Percentiles rank a stretch among this genome's conserved stretches.
Evolutionary conservation across 2,329 filamentous ascomycete species (phyloP).

Genomic region (Blumeriella jaapii): DNA sequence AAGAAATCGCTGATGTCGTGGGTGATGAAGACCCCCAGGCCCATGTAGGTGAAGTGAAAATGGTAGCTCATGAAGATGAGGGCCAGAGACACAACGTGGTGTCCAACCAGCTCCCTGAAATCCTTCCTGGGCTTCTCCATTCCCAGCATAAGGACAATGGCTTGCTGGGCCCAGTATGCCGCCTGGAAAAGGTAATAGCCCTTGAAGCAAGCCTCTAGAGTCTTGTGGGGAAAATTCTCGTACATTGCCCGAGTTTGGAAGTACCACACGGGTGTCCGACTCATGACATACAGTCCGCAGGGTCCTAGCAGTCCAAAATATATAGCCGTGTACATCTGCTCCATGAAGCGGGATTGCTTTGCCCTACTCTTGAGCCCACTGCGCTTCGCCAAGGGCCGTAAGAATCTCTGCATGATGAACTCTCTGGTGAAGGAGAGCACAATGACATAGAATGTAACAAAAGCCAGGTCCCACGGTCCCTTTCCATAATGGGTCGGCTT

Average conservation of each 20-base stretch:
- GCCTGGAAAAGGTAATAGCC: slow-evolving; percentile 94
- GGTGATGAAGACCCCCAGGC: slow-evolving; percentile 84
- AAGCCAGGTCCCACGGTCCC: slow-evolving; percentile 73
- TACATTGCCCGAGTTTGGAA: slow-evolving; percentile 91
- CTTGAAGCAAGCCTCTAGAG: slow-evolving; percentile 74
- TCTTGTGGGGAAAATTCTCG: slow-evolving; percentile 72
- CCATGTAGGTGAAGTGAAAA: slow-evolving; percentile 96
- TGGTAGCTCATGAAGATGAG: slow-evolving; percentile 82
- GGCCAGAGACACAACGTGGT: slow-evolving; percentile 79
- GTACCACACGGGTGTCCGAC: slow-evolving; percentile 83
- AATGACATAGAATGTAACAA: slow-evolving; percentile 80
- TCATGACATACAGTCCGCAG: slow-evolving; percentile 84
- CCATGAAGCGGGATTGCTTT: slow-evolving; percentile 89
- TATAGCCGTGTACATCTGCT: slow-evolving; percentile 86
- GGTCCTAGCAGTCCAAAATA: slow-evolving; percentile 81
- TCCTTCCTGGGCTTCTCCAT: slow-evolving; percentile 92
- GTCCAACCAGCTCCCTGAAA: slow-evolving; percentile 83
- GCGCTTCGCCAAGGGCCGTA: slow-evolving; percentile 62
- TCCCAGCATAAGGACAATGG: slow-evolving; percentile 73
- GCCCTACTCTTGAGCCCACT: slow-evolving; percentile 58
- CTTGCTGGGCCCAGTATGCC: slow-evolving; percentile 92
- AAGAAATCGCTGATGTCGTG: slow-evolving; percentile 95
- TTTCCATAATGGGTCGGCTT: slow-evolving; percentile 68
- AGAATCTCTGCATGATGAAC: slow-evolving; percentile 86
- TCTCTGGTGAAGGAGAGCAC: slow-evolving; percentile 89